These are phyloP conservation scores for Solanum habrochaites DNA, from an alignment of 257 asterid genomes.

Conservation along the genomic window DNA sequence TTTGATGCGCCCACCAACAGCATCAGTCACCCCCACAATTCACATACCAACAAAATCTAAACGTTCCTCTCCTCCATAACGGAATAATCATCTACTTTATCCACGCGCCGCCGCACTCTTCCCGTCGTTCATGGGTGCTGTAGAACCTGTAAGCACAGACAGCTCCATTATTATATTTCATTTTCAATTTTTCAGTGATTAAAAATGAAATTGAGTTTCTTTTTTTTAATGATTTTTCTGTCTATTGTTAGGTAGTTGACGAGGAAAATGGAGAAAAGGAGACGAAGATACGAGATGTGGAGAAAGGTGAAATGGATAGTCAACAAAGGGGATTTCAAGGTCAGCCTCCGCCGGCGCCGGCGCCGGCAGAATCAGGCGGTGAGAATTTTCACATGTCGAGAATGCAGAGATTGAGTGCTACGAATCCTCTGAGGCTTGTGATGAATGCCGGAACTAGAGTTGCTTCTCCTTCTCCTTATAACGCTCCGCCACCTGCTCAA, in stretches of 20 bases:
- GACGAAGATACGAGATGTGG: slow-evolving; percentile 30
- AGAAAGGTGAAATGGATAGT: slow-evolving; percentile 46
- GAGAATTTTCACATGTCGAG: slow-evolving; percentile 46
- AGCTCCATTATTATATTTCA: neutral
- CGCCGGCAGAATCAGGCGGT: neutral
- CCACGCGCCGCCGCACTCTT: slow-evolving; percentile 40
- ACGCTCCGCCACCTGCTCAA: slow-evolving; percentile 1
- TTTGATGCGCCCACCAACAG: slow-evolving; percentile 5
- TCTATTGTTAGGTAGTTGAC: slow-evolving; percentile 9
- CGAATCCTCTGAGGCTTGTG: slow-evolving; percentile 79
- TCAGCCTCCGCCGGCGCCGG: slow-evolving; percentile 2
- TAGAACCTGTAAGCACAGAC: slow-evolving; percentile 40
- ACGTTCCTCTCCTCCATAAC: slow-evolving; percentile 16
- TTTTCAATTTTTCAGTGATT: neutral
- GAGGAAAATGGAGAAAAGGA: slow-evolving; percentile 25
- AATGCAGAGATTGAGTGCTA: slow-evolving; percentile 71
- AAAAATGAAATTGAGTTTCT: neutral
- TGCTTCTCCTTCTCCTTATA: slow-evolving; percentile 53
- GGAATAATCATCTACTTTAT: neutral
- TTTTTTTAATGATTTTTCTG: neutral
- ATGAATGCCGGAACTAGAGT: slow-evolving; percentile 63
- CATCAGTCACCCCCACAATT: slow-evolving; percentile 5
- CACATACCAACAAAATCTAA: slow-evolving; percentile 30
- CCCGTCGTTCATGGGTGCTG: slow-evolving; percentile 44
- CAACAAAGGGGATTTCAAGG: slow-evolving; percentile 21